A percentile compares a stretch with the other conserved stretches of the same genome.
Evolutionary conservation across 192 early-diverging fungal genomes (phyloP).

Genomic region (Backusella luteola): DNA sequence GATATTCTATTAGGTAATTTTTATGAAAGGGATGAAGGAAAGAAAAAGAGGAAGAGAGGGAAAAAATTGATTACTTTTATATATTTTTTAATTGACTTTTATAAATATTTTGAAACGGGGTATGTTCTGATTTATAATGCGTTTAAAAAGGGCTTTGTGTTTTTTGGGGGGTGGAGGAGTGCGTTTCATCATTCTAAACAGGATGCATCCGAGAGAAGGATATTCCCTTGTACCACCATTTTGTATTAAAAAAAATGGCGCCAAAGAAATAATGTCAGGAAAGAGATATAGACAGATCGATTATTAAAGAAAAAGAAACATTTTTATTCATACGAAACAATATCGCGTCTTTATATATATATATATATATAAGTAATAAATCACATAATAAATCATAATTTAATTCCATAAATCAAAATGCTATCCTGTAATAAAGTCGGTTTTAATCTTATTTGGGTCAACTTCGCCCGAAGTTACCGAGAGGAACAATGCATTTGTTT

Average conservation of each 20-base stretch:
- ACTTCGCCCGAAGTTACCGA: neutral
- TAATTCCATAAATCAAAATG: neutral
- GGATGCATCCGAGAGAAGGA: neutral
- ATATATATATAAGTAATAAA: too few species aligned
- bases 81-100: neutral
- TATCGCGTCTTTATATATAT: neutral
- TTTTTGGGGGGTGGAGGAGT: neutral
- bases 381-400: neutral
- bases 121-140: neutral
- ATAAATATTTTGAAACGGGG: neutral
- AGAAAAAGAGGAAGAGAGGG: neutral
- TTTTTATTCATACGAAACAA: neutral
- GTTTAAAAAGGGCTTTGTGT: neutral
- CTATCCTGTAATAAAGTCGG: neutral
- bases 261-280: too few species aligned
- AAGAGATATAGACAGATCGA: neutral
- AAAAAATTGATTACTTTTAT: neutral
- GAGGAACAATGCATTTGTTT: neutral
- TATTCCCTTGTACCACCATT: neutral
- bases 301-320: neutral
- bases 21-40: neutral
- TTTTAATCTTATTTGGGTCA: neutral
- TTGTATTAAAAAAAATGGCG: neutral
- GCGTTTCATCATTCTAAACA: conserved; percentile 3
- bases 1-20: neutral